A percentile compares a stretch with the other conserved stretches of the same genome.
These are phyloP conservation scores for Gentiana dahurica DNA, from an alignment of 257 asterid genomes.

Conservation along the genomic window DNA sequence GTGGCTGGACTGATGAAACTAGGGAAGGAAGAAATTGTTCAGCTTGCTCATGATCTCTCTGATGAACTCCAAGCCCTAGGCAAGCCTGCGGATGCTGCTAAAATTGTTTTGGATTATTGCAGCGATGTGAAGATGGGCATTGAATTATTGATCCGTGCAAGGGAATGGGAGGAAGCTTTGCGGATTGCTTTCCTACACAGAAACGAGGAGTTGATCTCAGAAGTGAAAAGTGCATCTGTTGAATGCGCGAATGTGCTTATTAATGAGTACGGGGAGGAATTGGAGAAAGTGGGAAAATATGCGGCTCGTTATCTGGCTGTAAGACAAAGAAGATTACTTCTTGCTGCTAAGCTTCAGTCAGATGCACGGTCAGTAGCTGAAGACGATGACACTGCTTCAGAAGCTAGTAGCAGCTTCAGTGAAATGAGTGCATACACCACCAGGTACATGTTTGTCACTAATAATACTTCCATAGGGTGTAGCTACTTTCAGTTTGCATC, in stretches of 20 bases:
- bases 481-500: no score
- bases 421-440: constrained; percentile 98
- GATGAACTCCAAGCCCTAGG: constrained; percentile 94
- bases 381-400: constrained; percentile 93
- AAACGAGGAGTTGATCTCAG: constrained; percentile 55
- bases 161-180: constrained; percentile 96
- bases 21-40: constrained; percentile 57
- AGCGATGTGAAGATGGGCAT: constrained; percentile 53
- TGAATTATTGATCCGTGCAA: constrained; percentile 62
- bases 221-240: constrained; percentile 62
- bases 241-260: constrained; percentile 65
- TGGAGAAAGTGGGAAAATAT: constrained; percentile 91
- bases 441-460: constrained; percentile 40
- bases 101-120: constrained; percentile 76
- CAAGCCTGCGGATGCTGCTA: constrained; percentile 87
- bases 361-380: constrained; percentile 60
- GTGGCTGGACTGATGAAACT: constrained; percentile 81
- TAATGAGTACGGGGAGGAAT: constrained; percentile 69
- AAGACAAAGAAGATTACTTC: constrained; percentile 80
- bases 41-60: constrained; percentile 75
- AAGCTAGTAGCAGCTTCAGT: constrained; percentile 88
- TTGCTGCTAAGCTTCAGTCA: constrained; percentile 77
- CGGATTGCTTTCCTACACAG: constrained; percentile 64
- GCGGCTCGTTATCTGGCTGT: constrained; percentile 80
- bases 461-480: no score